phyloP scores from a whole-genome alignment of 768 basidiomycete species.

The Boletus barrowsii region DNA sequence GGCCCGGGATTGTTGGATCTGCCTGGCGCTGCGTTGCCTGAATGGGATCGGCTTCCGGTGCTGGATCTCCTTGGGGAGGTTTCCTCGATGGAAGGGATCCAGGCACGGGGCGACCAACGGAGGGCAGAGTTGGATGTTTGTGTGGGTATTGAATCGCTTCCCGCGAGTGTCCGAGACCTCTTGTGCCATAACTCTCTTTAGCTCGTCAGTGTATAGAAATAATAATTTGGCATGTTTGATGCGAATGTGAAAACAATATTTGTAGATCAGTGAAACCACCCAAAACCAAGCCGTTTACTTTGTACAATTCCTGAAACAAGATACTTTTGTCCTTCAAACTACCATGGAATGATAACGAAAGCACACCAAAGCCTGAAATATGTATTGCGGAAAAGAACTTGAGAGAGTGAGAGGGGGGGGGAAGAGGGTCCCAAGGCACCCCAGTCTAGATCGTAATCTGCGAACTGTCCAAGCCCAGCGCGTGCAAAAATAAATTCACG shows the following conservation, averaged over 20 bases:
- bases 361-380: constrained; percentile 6
- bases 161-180: constrained; percentile 26
- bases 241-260: too few relatives aligned
- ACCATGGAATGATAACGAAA: constrained; percentile 7
- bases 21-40: constrained; percentile 52
- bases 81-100: constrained; percentile 33
- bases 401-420: too few relatives aligned
- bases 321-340: constrained; percentile 21
- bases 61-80: constrained; percentile 63
- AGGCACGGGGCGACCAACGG: constrained; percentile 34
- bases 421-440: too few relatives aligned
- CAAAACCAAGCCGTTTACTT: constrained; percentile 12
- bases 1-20: constrained; percentile 50
- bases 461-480: constrained; percentile 69
- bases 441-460: constrained; percentile 53
- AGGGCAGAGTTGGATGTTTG: constrained; percentile 37
- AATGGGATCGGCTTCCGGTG: constrained; percentile 56
- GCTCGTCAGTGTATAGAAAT: background rate
- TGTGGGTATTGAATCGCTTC: constrained; percentile 6
- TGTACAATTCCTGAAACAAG: constrained; percentile 17
- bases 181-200: constrained; percentile 17
- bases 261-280: background rate
- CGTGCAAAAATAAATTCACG: constrained; percentile 88
- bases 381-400: background rate
- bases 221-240: too few relatives aligned